phyloP scores from a whole-genome alignment of 805 yeast genomes.

The Kodamaea restingae region DNA sequence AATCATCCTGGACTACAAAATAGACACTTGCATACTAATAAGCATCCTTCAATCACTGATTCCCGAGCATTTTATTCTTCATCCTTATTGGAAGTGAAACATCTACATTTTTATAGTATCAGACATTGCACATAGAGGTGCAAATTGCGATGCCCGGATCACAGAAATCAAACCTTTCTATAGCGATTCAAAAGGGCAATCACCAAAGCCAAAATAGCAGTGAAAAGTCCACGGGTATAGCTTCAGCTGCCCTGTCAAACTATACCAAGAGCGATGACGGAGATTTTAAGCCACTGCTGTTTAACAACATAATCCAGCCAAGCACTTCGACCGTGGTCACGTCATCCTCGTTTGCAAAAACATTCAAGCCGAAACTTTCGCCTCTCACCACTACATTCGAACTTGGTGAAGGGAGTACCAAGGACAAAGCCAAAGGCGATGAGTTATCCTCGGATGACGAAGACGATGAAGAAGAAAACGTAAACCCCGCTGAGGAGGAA shows the following conservation, averaged over 20 bases:
- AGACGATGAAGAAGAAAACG: slow-evolving; percentile 22
- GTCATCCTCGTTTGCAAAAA: slow-evolving; percentile 29
- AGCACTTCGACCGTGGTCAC: slow-evolving; percentile 29
- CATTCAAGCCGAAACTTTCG: slow-evolving; percentile 34
- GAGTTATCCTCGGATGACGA: slow-evolving; percentile 13
- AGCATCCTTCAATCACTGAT: background rate
- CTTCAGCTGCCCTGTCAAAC: slow-evolving; percentile 14
- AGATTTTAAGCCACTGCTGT: slow-evolving; percentile 13
- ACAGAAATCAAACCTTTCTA: slow-evolving; percentile 38
- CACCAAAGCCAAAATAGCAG: slow-evolving; percentile 5
- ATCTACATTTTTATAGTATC: background rate
- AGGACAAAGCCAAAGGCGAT: slow-evolving; percentile 9
- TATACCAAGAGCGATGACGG: slow-evolving; percentile 12
- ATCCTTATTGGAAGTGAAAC: background rate
- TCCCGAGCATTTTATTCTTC: background rate
- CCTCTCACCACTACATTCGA: slow-evolving; percentile 35
- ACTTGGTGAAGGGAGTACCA: slow-evolving; percentile 8
- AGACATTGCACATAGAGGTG: background rate
- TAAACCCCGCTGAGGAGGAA: slow-evolving; percentile 66
- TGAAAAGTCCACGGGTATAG: slow-evolving; percentile 20
- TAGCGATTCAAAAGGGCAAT: slow-evolving; percentile 43
- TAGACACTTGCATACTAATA: background rate
- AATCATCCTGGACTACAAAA: background rate
- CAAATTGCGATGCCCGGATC: slow-evolving; percentile 18
- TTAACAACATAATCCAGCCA: slow-evolving; percentile 19